Evolutionary conservation across 257 asterid genomes (phyloP).

Genomic region (Nicotiana otophora): DNA sequence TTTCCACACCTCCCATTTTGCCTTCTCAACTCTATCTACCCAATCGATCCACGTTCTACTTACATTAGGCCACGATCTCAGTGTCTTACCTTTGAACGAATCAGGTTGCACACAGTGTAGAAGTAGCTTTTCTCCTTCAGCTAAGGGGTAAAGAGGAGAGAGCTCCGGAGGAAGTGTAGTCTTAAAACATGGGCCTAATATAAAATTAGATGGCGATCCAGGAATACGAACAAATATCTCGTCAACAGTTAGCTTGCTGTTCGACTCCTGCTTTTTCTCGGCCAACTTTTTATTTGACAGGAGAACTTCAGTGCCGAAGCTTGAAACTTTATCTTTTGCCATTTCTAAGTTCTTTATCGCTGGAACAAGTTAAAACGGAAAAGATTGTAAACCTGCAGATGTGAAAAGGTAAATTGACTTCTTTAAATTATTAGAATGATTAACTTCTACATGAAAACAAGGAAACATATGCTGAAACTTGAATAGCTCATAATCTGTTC

Average conservation of each 20-base stretch:
- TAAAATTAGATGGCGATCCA: neutral
- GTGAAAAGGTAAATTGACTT: neutral
- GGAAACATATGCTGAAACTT: neutral
- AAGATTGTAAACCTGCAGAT: neutral
- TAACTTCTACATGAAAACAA: neutral
- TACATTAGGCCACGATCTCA: constrained; percentile 10
- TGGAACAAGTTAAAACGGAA: neutral
- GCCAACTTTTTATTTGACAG: neutral
- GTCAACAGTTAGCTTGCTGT: neutral
- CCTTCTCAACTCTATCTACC: constrained; percentile 13
- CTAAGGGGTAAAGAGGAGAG: constrained; percentile 10
- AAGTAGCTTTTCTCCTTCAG: constrained; percentile 14
- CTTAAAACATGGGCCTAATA: constrained; percentile 17
- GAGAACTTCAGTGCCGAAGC: neutral
- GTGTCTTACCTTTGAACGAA: neutral
- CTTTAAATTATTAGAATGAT: neutral
- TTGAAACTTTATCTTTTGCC: neutral
- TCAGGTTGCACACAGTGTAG: neutral
- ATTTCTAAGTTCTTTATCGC: neutral
- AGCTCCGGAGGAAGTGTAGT: neutral
- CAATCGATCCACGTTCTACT: constrained; percentile 13
- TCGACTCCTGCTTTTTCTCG: neutral
- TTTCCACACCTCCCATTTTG: constrained; percentile 12
- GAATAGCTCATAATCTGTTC: neutral
- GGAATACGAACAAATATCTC: constrained; percentile 5